Conservation (phyloP, 2,329 filamentous ascomycete species). For the Botrytis deweyae region DNA sequence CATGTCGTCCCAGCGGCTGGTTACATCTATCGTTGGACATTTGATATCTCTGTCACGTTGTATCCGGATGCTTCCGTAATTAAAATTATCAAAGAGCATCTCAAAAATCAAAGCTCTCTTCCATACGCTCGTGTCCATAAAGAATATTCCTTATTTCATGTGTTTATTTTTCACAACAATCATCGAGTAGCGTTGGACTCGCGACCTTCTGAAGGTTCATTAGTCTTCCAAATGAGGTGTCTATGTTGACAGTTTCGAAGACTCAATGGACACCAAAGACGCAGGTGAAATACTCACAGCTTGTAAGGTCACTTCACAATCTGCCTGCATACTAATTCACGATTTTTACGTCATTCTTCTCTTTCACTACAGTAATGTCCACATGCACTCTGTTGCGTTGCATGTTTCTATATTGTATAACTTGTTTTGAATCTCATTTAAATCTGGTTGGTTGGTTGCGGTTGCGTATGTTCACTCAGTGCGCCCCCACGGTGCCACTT, state of each 20-base stretch:
- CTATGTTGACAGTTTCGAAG: background rate
- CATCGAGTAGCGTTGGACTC: background rate
- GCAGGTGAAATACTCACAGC: background rate
- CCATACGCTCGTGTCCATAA: background rate
- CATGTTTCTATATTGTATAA: background rate
- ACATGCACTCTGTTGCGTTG: background rate
- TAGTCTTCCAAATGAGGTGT: background rate
- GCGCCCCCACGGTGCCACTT: background rate
- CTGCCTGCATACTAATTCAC: background rate
- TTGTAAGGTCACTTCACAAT: background rate
- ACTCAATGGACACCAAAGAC: background rate
- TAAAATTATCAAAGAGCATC: background rate
- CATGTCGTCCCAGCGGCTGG: background rate
- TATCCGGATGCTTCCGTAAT: background rate
- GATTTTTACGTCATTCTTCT: background rate
- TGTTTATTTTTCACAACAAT: background rate
- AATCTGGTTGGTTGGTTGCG: background rate
- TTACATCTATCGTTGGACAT: background rate
- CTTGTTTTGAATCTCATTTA: too few relatives aligned
- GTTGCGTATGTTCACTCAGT: background rate
- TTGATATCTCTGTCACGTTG: background rate
- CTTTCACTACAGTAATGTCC: background rate
- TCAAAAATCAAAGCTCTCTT: background rate
- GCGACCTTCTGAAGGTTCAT: background rate
- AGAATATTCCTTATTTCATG: background rate